phyloP scores from a whole-genome alignment of 805 yeast genomes.

The Kodamaea sagamina region DNA sequence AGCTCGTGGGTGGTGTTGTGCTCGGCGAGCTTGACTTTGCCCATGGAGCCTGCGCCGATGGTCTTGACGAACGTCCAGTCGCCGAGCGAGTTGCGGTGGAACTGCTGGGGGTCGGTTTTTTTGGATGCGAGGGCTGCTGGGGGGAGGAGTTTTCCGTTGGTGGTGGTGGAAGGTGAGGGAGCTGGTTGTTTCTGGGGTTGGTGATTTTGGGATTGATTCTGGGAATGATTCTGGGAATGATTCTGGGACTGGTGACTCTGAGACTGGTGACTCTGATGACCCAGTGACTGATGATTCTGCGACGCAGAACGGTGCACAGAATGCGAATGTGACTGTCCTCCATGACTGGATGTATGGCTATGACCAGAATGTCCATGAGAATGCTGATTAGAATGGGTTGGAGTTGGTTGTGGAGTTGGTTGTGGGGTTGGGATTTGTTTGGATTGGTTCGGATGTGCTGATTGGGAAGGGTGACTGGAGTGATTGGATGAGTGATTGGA shows the following conservation, averaged over 20 bases:
- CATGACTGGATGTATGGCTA: background rate
- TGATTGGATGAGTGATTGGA: background rate
- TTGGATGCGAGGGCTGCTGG: slow-evolving; percentile 11
- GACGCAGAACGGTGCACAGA: slow-evolving; percentile 4
- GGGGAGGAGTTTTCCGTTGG: slow-evolving; percentile 7
- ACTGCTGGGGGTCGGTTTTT: slow-evolving; percentile 41
- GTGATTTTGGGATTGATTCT: slow-evolving; percentile 2
- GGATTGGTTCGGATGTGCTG: slow-evolving; percentile 19
- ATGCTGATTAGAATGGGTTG: slow-evolving; percentile 8
- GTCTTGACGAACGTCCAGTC: slow-evolving; percentile 96
- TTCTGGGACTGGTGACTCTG: too few relatives aligned
- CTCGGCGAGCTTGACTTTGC: slow-evolving; percentile 92
- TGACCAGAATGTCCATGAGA: slow-evolving; percentile 3
- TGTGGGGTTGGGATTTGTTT: slow-evolving; percentile 10
- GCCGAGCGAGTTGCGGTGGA: slow-evolving; percentile 87
- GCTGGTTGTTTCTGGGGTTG: background rate
- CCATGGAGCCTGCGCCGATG: slow-evolving; percentile 99
- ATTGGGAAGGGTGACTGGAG: slow-evolving; percentile 28
- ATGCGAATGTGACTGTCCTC: slow-evolving; percentile 1
- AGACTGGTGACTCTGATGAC: too few relatives aligned
- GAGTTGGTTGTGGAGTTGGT: background rate
- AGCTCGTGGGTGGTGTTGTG: slow-evolving; percentile 79
- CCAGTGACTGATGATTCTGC: background rate
- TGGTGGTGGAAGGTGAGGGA: slow-evolving; percentile 1
- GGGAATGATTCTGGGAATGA: background rate